A percentile compares a stretch with the other conserved stretches of the same genome.
Evolutionary conservation across 257 asterid species (phyloP).

Genomic region (Eustoma russellianum): DNA sequence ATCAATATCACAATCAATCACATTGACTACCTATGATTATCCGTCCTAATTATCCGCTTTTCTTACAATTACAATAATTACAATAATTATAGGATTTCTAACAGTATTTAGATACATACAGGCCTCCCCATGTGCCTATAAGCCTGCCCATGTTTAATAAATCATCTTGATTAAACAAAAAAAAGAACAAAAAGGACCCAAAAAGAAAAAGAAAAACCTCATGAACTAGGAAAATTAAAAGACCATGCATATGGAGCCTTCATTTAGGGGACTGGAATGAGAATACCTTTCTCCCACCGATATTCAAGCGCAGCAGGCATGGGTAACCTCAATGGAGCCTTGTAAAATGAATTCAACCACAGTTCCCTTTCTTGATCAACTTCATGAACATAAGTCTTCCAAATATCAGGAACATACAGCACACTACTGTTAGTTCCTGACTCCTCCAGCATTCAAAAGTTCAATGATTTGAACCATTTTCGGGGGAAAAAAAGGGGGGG

Average conservation of each 20-base stretch:
- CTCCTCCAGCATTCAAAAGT: background rate
- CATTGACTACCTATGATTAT: no score
- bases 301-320: slow-evolving; percentile 96
- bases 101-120: no score
- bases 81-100: no score
- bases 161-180: no score
- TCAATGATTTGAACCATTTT: background rate
- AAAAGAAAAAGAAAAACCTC: no score
- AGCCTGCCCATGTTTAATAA: no score
- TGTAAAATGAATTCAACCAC: slow-evolving; percentile 93
- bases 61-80: no score
- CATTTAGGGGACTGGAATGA: background rate
- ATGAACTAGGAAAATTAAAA: background rate
- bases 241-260: background rate
- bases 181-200: no score
- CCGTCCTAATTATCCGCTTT: no score
- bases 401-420: slow-evolving; percentile 87
- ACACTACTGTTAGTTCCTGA: slow-evolving; percentile 4
- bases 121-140: no score
- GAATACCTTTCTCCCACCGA: slow-evolving; percentile 74
- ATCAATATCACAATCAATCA: no score
- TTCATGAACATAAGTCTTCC: slow-evolving; percentile 77
- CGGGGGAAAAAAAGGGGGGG: background rate
- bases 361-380: slow-evolving; percentile 88
- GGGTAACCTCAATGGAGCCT: slow-evolving; percentile 91